These are phyloP conservation scores for Akebia trifoliata DNA, from an alignment of 164 flowering plant genomes.

Conservation along the genomic window DNA sequence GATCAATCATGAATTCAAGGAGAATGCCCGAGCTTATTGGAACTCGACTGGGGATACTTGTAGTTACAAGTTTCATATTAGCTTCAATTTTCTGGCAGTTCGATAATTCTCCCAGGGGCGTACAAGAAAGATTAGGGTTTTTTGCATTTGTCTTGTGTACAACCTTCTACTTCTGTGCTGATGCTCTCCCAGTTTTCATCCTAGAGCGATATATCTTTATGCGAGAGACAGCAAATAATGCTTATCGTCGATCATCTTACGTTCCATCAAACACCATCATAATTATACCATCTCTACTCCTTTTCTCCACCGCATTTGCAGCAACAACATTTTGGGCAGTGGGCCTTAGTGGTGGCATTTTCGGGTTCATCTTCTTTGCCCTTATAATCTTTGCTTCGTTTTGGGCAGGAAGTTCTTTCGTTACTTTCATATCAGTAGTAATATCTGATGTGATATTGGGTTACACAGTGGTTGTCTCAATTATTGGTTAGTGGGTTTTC, in stretches of 20 bases:
- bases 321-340: constrained; percentile 68
- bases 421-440: constrained; percentile 80
- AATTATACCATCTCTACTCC: constrained; percentile 51
- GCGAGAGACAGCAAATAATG: constrained; percentile 93
- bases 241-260: constrained; percentile 88
- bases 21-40: constrained; percentile 78
- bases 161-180: constrained; percentile 91
- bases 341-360: constrained; percentile 67
- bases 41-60: constrained; percentile 59
- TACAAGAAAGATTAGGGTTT: constrained; percentile 82
- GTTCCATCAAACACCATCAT: constrained; percentile 61
- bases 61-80: constrained; percentile 73
- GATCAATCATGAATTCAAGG: constrained; percentile 54
- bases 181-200: constrained; percentile 83
- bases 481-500: constrained; percentile 89
- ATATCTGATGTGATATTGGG: constrained; percentile 81
- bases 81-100: constrained; percentile 85
- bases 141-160: constrained; percentile 98
- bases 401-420: constrained; percentile 94
- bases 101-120: constrained; percentile 74
- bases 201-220: constrained; percentile 86
- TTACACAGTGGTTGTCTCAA: constrained; percentile 71
- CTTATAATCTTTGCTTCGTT: constrained; percentile 56
- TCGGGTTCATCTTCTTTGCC: constrained; percentile 73
- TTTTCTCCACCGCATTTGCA: constrained; percentile 65